Base-by-base conservation (phyloP, 1,284 basidiomycete genomes). In the Salmacisia buchloeana region DNA sequence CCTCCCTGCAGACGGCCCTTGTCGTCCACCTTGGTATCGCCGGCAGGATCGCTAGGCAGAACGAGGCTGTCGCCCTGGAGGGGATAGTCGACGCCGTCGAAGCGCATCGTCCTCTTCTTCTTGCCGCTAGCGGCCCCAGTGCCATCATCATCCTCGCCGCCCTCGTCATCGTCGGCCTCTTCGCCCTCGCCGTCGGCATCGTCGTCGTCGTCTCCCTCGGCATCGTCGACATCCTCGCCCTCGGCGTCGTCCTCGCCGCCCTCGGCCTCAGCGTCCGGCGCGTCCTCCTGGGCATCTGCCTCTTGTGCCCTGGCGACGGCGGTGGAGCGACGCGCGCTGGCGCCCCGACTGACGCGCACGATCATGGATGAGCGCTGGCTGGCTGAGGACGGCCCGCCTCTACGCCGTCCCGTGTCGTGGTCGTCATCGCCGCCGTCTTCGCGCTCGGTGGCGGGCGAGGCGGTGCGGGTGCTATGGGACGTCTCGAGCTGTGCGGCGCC, bases 11-110 rank as follows among this genome's bases (percentile, higher is more conserved):
- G 80, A 68, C 88, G 87, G 4, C 94, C 94, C 66, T 88, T 85
- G 60, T 82, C 82, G 77, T 97, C 93, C 36, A 98, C 88, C 83
- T 98, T 98, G 64, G 87, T 85, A 78, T 97, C 89, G 15, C 94
- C 94, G 68, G 88, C 91, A 43, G 86, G 84, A 75, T 97, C 90
- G 54, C 90, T 86, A 1, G 88, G 87, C 3, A 92, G 89, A 56
- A 89, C 82, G 69, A 94, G 87, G 81, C 94, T 93, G 79, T 91
- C 89, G 58, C 89, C 88, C 45, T 91, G 88, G 46, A 96, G 88
- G 46, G 87, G 82, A 77, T 89, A 90, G 15, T 86, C 84, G 69
- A 86, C 83, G 12, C 89, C 91, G 61, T 89, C 87, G 74, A 94
- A 21, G n/a, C 25, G 33, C 58, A 25, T 33, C 59, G 23, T 63